These are phyloP conservation scores for Cantharellus anzutake DNA, from an alignment of 768 basidiomycete species.

Conservation along the genomic window DNA sequence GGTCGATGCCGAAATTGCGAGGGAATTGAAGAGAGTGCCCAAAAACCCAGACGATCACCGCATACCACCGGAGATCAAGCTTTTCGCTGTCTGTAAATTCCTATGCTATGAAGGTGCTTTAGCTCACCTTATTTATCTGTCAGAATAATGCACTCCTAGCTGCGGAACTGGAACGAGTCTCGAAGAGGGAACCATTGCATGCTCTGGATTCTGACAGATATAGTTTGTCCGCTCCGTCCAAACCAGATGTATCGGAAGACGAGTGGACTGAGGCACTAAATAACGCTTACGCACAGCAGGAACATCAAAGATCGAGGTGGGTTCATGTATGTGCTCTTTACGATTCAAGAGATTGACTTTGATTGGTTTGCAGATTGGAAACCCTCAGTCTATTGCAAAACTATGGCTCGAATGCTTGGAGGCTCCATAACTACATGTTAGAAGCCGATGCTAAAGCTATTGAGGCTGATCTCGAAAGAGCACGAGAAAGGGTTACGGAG, in stretches of 20 bases:
- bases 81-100: slow-evolving; percentile 6
- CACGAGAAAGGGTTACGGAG: slow-evolving; percentile 62
- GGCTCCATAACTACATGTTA: slow-evolving; percentile 74
- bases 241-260: slow-evolving; percentile 37
- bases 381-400: slow-evolving; percentile 69
- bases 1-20: slow-evolving; percentile 57
- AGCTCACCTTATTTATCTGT: not conserved
- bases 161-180: slow-evolving; percentile 59
- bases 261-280: slow-evolving; percentile 58
- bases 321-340: slow-evolving; percentile 10
- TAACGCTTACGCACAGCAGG: slow-evolving; percentile 66
- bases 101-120: not conserved
- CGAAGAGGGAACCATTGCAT: slow-evolving; percentile 41
- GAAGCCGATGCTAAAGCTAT: slow-evolving; percentile 56
- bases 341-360: not conserved
- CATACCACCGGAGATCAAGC: slow-evolving; percentile 6
- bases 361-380: slow-evolving; percentile 35
- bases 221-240: slow-evolving; percentile 47
- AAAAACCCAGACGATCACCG: slow-evolving; percentile 4
- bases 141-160: slow-evolving; percentile 53
- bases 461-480: slow-evolving; percentile 53
- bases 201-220: slow-evolving; percentile 56
- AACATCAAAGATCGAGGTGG: slow-evolving; percentile 69
- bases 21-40: slow-evolving; percentile 27
- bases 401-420: slow-evolving; percentile 83